These are phyloP conservation scores for Orbilia javanica DNA, from an alignment of 2,329 filamentous ascomycete genomes.

Conservation along the genomic window DNA sequence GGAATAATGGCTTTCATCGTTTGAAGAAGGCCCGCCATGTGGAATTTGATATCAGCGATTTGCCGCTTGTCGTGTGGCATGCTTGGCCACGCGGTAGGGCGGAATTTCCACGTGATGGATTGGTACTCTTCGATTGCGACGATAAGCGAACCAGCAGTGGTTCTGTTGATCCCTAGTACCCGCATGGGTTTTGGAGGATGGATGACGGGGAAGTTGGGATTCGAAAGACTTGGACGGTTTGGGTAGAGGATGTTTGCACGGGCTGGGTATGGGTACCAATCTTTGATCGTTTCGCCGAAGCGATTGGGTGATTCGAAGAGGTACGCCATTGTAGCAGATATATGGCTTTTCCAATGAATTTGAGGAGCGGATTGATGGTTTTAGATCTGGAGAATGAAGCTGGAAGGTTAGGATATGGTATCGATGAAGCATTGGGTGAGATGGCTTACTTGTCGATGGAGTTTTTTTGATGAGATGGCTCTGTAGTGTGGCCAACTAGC, in stretches of 20 bases:
- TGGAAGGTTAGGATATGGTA: not conserved
- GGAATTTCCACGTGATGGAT: not conserved
- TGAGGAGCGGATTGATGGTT: not conserved
- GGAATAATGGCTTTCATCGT: constrained; percentile 11
- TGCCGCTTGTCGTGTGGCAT: not conserved
- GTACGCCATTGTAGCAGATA: not conserved
- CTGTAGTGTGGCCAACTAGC: not conserved
- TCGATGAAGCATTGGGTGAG: not conserved
- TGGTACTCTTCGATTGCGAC: constrained; percentile 39
- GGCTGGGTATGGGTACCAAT: constrained; percentile 17
- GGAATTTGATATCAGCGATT: constrained; percentile 7
- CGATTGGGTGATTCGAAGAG: not conserved
- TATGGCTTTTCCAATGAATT: not conserved
- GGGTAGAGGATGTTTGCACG: not conserved
- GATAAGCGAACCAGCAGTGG: constrained; percentile 19
- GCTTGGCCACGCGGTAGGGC: constrained; percentile 3
- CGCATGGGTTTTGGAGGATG: not conserved
- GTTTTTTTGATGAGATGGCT: too few species aligned
- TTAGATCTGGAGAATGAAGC: not conserved
- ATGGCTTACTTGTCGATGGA: too few species aligned
- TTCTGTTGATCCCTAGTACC: not conserved
- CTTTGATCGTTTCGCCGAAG: not conserved
- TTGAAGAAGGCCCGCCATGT: constrained; percentile 18
- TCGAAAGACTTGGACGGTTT: not conserved
- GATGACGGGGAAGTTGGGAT: not conserved